Conservation (phyloP, 441 rosid genomes). For the Populus trichocarpa region DNA sequence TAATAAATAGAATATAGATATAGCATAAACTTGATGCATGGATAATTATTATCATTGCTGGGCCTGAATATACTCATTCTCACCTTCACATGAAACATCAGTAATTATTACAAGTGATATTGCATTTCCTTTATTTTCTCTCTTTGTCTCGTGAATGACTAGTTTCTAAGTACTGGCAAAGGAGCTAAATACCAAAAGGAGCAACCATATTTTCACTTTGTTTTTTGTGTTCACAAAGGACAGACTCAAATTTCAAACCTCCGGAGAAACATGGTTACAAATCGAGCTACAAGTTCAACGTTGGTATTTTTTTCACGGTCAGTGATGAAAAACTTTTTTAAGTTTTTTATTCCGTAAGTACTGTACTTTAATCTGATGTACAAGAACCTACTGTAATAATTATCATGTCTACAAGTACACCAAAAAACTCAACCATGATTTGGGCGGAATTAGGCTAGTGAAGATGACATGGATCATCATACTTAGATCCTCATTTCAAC, state of each 20-base stretch:
- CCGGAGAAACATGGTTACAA: neutral
- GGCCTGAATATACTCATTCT: too few relatives aligned
- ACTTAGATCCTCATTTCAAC: neutral
- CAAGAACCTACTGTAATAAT: neutral
- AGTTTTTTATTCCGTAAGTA: neutral
- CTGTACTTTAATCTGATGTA: neutral
- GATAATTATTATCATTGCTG: too few relatives aligned
- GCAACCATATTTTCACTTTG: neutral
- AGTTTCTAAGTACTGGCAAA: neutral
- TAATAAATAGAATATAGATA: too few relatives aligned
- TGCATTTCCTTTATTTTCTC: neutral
- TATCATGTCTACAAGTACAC: neutral
- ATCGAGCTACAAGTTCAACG: neutral
- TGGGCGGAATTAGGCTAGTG: neutral
- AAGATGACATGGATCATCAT: neutral
- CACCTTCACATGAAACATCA: too few relatives aligned
- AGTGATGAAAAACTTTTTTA: neutral
- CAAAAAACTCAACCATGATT: neutral
- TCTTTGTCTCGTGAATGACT: neutral
- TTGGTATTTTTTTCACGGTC: neutral
- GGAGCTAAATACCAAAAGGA: neutral
- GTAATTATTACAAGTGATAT: neutral
- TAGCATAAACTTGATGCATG: too few relatives aligned
- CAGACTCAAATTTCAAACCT: neutral
- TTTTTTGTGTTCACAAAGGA: neutral